Evolutionary conservation across 2,329 filamentous ascomycete species (phyloP), one percentile per base, ranked within the genome.

Genomic region (Achaetomium macrosporum): DNA sequence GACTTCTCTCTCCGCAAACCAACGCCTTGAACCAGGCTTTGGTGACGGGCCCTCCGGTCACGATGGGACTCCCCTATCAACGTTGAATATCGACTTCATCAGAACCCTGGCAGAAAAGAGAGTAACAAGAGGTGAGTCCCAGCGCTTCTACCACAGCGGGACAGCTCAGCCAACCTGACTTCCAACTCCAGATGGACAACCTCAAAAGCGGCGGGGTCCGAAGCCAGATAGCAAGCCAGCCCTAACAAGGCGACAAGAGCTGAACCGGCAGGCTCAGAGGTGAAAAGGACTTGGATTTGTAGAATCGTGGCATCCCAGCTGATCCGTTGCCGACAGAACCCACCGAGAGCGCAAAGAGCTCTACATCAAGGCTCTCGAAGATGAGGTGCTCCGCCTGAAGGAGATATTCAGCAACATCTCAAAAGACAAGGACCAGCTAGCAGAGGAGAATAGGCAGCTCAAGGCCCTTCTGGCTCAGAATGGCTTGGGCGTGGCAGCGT

Each of bases 211-310:
- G 60, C 83, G 93, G 69, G 93, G 93, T 1, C 93, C 93, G 0
- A 97, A 97, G 68, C 93, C 93, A 17, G 93, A 97, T 69, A 95
- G 88, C 74, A 96, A 95, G 67, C 93, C 93, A 16, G 92, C 93
- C 42, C 73, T 96, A 64, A 97, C 92, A 17, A 81, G 92, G 57
- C 83, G 92, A 59, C 93, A 97, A 67, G 92, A 97, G 69, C 75
- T 97, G 56, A 97, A 97, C 67, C 83, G 93, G 58, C 92, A 97
- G 73, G 93, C 93, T 30, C 93, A 97, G 71, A 86, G 91, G 50
- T 52, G n/a, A 42, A n/a, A 5, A n/a, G 25, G 7, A 25, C 16
- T 12, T 12, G 11, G 19, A 3, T 30, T 7, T 13, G 25, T 8
- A 31, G 15, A 2, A 11, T 16, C 12, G 5, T 17, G 17, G 9